A percentile compares a stretch with the other conserved stretches of the same genome.
These are phyloP conservation scores for Peronosclerospora sorghi DNA, from an alignment of 352 stramenopile genomes.

Conservation along the genomic window DNA sequence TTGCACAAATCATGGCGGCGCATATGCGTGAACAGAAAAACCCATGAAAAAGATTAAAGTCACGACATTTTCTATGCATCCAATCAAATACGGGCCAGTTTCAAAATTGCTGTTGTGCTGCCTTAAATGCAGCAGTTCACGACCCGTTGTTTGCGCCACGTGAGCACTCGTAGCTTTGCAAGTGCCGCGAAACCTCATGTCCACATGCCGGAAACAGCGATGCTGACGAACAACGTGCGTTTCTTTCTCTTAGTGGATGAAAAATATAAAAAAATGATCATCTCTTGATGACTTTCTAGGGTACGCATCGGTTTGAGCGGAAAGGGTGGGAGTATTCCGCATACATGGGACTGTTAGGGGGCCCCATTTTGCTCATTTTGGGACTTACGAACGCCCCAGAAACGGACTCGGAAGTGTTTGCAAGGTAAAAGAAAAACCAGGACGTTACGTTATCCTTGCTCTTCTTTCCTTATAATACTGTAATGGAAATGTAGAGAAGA, in stretches of 20 bases:
- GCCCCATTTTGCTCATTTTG: slow-evolving; percentile 60
- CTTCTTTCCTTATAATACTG: not conserved
- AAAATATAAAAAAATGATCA: too few relatives aligned
- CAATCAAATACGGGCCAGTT: slow-evolving; percentile 4
- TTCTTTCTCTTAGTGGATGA: not conserved
- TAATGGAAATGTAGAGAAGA: slow-evolving; percentile 28
- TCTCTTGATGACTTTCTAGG: slow-evolving; percentile 15
- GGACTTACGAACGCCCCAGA: slow-evolving; percentile 71
- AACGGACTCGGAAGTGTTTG: slow-evolving; percentile 77
- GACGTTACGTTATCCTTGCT: not conserved
- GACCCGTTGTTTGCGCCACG: slow-evolving; percentile 17
- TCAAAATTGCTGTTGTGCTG: slow-evolving; percentile 1
- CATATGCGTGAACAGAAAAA: slow-evolving; percentile 21
- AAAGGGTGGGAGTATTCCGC: slow-evolving; percentile 81
- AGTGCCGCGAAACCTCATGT: slow-evolving; percentile 41
- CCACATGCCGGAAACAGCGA: slow-evolving; percentile 78
- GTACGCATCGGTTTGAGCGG: slow-evolving; percentile 62
- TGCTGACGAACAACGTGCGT: slow-evolving; percentile 80
- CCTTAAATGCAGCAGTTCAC: slow-evolving; percentile 17
- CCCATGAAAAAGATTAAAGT: not conserved
- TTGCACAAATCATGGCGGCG: slow-evolving; percentile 51
- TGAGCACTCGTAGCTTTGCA: slow-evolving; percentile 41
- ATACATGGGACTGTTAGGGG: slow-evolving; percentile 65
- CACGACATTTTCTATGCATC: slow-evolving; percentile 8
- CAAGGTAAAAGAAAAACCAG: slow-evolving; percentile 24